Percentiles rank a stretch among this genome's conserved stretches.
Conservation (phyloP, 2,329 filamentous ascomycete genomes). For the Hypoxylon sp. region DNA sequence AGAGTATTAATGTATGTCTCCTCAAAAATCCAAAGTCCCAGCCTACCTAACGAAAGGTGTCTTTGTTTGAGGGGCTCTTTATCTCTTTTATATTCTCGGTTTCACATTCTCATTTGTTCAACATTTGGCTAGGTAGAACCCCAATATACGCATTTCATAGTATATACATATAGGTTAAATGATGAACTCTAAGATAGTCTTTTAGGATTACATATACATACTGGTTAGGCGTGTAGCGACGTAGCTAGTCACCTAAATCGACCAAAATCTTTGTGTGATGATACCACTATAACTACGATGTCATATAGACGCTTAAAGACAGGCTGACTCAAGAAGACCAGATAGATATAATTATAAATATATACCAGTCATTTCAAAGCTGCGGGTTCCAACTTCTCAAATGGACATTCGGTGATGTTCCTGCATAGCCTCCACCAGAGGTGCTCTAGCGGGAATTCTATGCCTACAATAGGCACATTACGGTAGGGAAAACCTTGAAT, state of each 20-base stretch:
- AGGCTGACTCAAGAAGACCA: slow-evolving; percentile 9
- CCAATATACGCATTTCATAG: not conserved
- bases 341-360: not conserved
- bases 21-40: too few species aligned
- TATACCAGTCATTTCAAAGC: slow-evolving; percentile 5
- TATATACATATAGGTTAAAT: slow-evolving; percentile 18
- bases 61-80: too few species aligned
- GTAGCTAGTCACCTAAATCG: slow-evolving; percentile 6
- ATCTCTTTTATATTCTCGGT: too few species aligned
- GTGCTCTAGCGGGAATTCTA: not conserved
- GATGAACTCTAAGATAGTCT: slow-evolving; percentile 15
- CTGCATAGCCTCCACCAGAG: not conserved
- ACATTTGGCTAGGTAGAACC: not conserved
- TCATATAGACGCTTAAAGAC: slow-evolving; percentile 19
- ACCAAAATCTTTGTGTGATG: slow-evolving; percentile 9
- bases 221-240: slow-evolving; percentile 11
- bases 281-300: slow-evolving; percentile 19
- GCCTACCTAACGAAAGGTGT: too few species aligned
- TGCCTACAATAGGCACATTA: not conserved
- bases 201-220: slow-evolving; percentile 4
- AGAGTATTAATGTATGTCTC: too few species aligned
- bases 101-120: not conserved
- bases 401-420: not conserved
- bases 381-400: not conserved
- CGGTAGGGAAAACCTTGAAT: slow-evolving; percentile 25